Percentiles rank a stretch among this genome's conserved stretches.
These are phyloP conservation scores for Maudiozyma pseudohumilis DNA, from an alignment of 805 yeast genomes.

Conservation along the genomic window DNA sequence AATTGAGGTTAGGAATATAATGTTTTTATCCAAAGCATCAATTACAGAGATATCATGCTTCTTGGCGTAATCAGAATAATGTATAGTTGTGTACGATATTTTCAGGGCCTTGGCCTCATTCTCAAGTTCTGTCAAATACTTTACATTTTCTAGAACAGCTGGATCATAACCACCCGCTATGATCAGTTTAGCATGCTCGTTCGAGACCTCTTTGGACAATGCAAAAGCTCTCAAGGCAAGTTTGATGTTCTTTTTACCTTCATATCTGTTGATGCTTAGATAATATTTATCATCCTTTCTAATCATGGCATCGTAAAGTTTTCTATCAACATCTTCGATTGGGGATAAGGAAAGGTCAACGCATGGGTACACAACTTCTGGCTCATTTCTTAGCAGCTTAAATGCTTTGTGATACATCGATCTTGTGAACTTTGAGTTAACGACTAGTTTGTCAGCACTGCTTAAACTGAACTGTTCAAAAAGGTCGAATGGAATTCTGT, in stretches of 20 bases:
- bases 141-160: slow-evolving; percentile 64
- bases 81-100: slow-evolving; percentile 38
- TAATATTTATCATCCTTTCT: slow-evolving; percentile 31
- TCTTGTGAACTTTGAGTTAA: slow-evolving; percentile 79
- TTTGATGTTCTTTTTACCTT: slow-evolving; percentile 70
- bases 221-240: slow-evolving; percentile 68
- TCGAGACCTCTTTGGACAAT: slow-evolving; percentile 24
- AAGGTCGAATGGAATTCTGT: slow-evolving; percentile 76
- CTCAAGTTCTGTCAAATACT: slow-evolving; percentile 54
- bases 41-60: slow-evolving; percentile 11
- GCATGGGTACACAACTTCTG: slow-evolving; percentile 43
- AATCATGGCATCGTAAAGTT: slow-evolving; percentile 12
- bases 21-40: slow-evolving; percentile 33
- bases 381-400: slow-evolving; percentile 24
- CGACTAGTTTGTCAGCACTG: slow-evolving; percentile 69
- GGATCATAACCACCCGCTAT: slow-evolving; percentile 89
- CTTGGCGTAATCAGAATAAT: slow-evolving; percentile 20
- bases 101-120: slow-evolving; percentile 36
- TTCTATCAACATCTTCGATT: slow-evolving; percentile 11
- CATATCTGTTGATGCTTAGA: slow-evolving; percentile 81
- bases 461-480: slow-evolving; percentile 75
- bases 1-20: slow-evolving; percentile 75
- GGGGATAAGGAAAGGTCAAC: slow-evolving; percentile 41
- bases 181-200: slow-evolving; percentile 40
- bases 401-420: slow-evolving; percentile 60